Conservation (phyloP, 2,329 filamentous ascomycete species). For the Arachnopeziza araneosa region DNA sequence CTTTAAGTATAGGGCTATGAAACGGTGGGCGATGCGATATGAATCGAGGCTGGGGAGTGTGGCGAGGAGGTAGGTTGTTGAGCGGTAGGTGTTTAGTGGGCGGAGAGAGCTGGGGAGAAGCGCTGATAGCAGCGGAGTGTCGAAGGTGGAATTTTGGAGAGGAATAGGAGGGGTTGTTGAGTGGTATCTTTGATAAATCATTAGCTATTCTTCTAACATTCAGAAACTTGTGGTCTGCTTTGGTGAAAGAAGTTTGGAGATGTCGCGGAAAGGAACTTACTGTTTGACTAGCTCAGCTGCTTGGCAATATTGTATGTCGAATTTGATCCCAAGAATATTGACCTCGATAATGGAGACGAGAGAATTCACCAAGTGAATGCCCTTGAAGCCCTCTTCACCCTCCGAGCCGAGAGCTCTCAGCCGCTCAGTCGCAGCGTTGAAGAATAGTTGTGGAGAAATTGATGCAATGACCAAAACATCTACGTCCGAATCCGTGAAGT, state of each 20-base stretch:
- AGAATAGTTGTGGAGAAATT: constrained; percentile 11
- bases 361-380: constrained; percentile 46
- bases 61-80: constrained; percentile 48
- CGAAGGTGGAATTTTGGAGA: constrained; percentile 7
- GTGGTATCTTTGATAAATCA: neutral
- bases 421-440: constrained; percentile 5
- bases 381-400: constrained; percentile 7
- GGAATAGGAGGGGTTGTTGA: neutral
- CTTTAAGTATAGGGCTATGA: constrained; percentile 58
- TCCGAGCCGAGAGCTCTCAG: neutral
- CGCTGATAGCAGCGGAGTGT: constrained; percentile 38
- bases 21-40: constrained; percentile 54
- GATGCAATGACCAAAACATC: constrained; percentile 55
- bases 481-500: constrained; percentile 51
- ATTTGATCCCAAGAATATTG: constrained; percentile 49
- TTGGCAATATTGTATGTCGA: constrained; percentile 63
- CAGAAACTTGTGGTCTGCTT: neutral
- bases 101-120: constrained; percentile 50
- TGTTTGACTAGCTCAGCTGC: constrained; percentile 49
- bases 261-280: constrained; percentile 21
- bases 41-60: constrained; percentile 53
- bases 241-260: neutral
- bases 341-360: constrained; percentile 55
- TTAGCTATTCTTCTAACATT: neutral
- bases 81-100: constrained; percentile 59